phyloP scores from a whole-genome alignment of 2,329 filamentous ascomycete species.

The Aspergillus calidoustus region DNA sequence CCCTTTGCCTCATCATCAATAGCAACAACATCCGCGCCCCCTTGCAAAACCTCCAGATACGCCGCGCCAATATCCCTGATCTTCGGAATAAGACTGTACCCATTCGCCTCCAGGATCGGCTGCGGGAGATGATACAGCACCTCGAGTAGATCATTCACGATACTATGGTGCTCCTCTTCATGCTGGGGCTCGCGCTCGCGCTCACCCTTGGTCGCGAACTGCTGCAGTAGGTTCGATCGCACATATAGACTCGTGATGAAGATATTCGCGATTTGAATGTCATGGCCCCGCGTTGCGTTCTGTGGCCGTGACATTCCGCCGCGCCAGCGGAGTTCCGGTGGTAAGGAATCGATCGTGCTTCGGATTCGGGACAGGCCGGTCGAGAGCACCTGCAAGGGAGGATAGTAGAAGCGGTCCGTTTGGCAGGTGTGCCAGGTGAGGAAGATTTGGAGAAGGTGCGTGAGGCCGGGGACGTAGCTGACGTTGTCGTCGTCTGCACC shows the following conservation, averaged over 20 bases:
- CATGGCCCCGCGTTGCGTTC: neutral
- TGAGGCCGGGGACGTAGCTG: slow-evolving; percentile 1
- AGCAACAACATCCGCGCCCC: neutral
- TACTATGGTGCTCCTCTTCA: neutral
- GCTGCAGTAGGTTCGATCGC: neutral
- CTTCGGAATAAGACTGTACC: slow-evolving; percentile 4
- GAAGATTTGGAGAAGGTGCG: neutral
- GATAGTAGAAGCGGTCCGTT: neutral
- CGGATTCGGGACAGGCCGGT: neutral
- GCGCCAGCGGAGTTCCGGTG: slow-evolving; percentile 2
- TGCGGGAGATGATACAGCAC: neutral
- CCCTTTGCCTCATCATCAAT: slow-evolving; percentile 2
- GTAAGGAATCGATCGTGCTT: neutral
- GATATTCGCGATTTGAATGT: slow-evolving; percentile 3
- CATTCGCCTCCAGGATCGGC: neutral
- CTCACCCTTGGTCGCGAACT: neutral
- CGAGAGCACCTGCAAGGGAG: neutral
- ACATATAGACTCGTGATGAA: slow-evolving; percentile 1
- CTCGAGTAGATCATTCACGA: slow-evolving; percentile 2
- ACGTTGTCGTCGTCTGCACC: neutral
- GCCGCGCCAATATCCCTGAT: neutral
- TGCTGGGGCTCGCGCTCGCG: neutral
- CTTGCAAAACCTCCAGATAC: neutral
- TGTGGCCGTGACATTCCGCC: neutral
- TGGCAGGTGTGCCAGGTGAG: neutral